Percentiles rank a stretch among this genome's conserved stretches.
These are phyloP conservation scores for Curvularia spicifera DNA, from an alignment of 2,329 filamentous ascomycete genomes.

Conservation along the genomic window DNA sequence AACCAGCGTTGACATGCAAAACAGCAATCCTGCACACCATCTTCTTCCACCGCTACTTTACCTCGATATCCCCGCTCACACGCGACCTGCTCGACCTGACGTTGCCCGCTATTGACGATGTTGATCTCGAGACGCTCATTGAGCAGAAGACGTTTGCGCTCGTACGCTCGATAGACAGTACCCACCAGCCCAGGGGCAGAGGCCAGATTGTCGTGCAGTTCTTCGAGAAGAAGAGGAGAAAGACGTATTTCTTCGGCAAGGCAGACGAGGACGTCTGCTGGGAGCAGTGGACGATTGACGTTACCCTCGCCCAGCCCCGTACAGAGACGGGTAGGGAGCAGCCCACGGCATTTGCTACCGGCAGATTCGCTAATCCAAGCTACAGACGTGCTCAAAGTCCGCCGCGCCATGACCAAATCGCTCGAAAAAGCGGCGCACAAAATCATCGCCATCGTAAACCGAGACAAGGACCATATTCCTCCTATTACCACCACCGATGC, in stretches of 20 bases:
- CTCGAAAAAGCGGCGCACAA: conserved; percentile 87
- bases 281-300: conserved; percentile 94
- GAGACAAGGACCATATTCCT: conserved; percentile 93
- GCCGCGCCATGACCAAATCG: conserved; percentile 87
- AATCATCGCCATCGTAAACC: conserved; percentile 84
- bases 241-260: conserved; percentile 73
- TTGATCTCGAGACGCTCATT: conserved; percentile 90
- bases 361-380: conserved; percentile 10
- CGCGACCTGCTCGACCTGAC: conserved; percentile 91
- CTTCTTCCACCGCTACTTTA: conserved; percentile 99
- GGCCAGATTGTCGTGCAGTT: conserved; percentile 88
- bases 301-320: conserved; percentile 87
- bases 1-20: conserved; percentile 16
- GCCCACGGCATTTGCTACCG: background rate
- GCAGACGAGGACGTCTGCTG: conserved; percentile 94
- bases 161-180: conserved; percentile 75
- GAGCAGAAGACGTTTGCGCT: conserved; percentile 83
- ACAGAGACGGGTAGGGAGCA: conserved; percentile 78
- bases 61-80: conserved; percentile 78
- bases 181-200: conserved; percentile 63
- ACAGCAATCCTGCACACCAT: conserved; percentile 92
- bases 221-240: conserved; percentile 88
- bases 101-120: conserved; percentile 86
- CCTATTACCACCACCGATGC: conserved; percentile 90
- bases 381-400: conserved; percentile 83